Evolutionary conservation across 371 early-diverging fungal genomes (phyloP), one percentile per base, ranked within the genome.

Genomic region (Synchytrium microbalum): DNA sequence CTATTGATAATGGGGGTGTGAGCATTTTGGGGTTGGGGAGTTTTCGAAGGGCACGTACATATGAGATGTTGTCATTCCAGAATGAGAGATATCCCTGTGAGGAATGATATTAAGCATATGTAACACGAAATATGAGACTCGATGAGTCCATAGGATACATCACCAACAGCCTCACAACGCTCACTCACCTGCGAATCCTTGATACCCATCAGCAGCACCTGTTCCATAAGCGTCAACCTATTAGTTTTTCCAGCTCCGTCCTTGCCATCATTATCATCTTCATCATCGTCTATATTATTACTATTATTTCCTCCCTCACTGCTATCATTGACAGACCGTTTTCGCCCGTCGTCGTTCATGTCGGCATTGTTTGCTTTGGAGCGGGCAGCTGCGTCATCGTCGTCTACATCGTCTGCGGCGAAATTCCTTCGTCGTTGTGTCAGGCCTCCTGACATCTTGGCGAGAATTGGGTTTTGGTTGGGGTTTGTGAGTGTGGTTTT

Each of bases 41-140:
- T 23, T 67, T 26, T 68, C 24, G 46, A 1, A 24, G 2, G 24
- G 10, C 8, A 67, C 69, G 30, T 58, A 78, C 93, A 76, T 96
- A 96, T 52, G 93, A 92, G 60, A 96, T 91, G 74, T 91, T 93
- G 75, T 96, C 97, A 79, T 96, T 96, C 96, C 96, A 96, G 74
- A 96, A 96, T 32, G 94, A 93, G 54, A 95, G 85, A 67, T 94
- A 92, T 8, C 97, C 92, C 90, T 92, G 70, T 1, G 10, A 32
- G 5, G 25, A 8, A 62, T 24, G 33, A 62, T 8, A 62, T 62
- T 10, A 60, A 38, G 46, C 5, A 38, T 5, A 38, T 38, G 46
- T 38, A 38, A 5, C 5, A 5, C 46, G n/a, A n/a, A n/a, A n/a
- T n/a, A n/a, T n/a, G n/a, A n/a, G n/a, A n/a, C n/a, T n/a, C n/a